Evolutionary conservation across 495 filamentous ascomycete genomes (phyloP).

Genomic region (Penicillium silybi): DNA sequence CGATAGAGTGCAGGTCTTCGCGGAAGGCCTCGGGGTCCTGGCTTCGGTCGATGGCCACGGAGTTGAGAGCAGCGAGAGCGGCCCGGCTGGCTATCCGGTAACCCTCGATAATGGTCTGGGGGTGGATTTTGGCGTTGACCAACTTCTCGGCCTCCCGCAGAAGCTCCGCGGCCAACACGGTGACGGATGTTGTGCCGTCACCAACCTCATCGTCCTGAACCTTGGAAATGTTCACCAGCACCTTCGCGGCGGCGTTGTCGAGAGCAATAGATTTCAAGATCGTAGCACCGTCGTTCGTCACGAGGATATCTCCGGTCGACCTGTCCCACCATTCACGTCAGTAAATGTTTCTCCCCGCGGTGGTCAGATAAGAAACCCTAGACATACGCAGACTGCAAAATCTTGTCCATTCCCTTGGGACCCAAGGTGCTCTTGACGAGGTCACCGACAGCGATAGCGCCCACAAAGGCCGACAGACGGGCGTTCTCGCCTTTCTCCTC

Average conservation of each 20-base stretch:
- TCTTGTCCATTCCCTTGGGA: slow-evolving; percentile 99
- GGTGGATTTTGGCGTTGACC: slow-evolving; percentile 95
- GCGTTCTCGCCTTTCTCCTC: slow-evolving; percentile 99
- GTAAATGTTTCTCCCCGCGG: slow-evolving; percentile 9
- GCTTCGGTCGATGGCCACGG: slow-evolving; percentile 84
- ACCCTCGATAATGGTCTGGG: slow-evolving; percentile 98
- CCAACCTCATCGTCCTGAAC: slow-evolving; percentile 98
- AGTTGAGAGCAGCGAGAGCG: slow-evolving; percentile 77
- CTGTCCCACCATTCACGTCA: slow-evolving; percentile 40
- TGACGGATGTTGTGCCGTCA: slow-evolving; percentile 89
- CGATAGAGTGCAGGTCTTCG: slow-evolving; percentile 85
- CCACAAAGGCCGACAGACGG: slow-evolving; percentile 92
- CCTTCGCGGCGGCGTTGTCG: slow-evolving; percentile 95
- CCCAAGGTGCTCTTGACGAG: slow-evolving; percentile 95
- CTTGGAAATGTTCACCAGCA: slow-evolving; percentile 96
- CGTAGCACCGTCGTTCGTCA: slow-evolving; percentile 97
- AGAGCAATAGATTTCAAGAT: slow-evolving; percentile 98
- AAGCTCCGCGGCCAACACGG: slow-evolving; percentile 91
- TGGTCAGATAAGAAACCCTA: slow-evolving; percentile 7
- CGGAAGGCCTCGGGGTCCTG: slow-evolving; percentile 76
- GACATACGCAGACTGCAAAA: slow-evolving; percentile 90
- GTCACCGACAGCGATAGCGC: slow-evolving; percentile 96
- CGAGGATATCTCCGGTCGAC: slow-evolving; percentile 94
- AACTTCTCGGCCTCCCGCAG: slow-evolving; percentile 95
- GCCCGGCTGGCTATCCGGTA: slow-evolving; percentile 94